Base-by-base conservation (phyloP, 108 stramenopile genomes). In the Cyclotella distinguenda region DNA sequence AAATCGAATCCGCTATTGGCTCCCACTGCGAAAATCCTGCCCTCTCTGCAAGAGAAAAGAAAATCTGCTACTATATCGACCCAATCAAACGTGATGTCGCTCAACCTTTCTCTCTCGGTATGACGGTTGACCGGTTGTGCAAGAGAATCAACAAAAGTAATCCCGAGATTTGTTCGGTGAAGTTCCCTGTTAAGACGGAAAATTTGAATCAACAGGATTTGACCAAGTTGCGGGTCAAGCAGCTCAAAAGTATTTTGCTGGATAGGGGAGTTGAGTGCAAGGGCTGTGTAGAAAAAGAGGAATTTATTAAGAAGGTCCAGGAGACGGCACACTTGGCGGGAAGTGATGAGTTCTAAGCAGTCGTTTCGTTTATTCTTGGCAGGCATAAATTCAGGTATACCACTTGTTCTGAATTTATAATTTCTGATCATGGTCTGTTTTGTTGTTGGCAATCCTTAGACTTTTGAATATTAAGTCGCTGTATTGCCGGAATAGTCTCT, bases 261-360 rank as follows among this genome's bases (percentile, higher is more conserved):
- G 97, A 98, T 58, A 81, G 97, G 70, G 99, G 99, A 35, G 97
- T 98, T 15, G 91, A 94, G 66, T 99, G 97, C 83, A 86, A 85
- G 51, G 97, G 97, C 43, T 98, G 97, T 72, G 65, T 97, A 28
- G 99, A 99, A 78, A 99, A 99, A 93, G 90, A 84, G n/a, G 99
- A 99, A 65, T 99, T 96, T 75, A 91, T 99, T 77, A 87, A 91
- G 81, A 89, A 81, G 71, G 95, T 97, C 53, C 76, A 93, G 77
- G 94, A 93, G 22, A 99, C 98, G 15, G 95, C 96, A 66, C 89
- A 98, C 75, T 53, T 92, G 61, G 75, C 77, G 27, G 72, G 72
- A 35, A 58, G 48, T 60, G 72, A 73, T 60, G 72, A 73, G 64
- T 73, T 73, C 34, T 73, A 58, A 58, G 50, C n/a, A n/a, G n/a